Percentiles rank a stretch among this genome's conserved stretches.
phyloP scores from a whole-genome alignment of 805 yeast species.

The Tanozyma kutaoensis region DNA sequence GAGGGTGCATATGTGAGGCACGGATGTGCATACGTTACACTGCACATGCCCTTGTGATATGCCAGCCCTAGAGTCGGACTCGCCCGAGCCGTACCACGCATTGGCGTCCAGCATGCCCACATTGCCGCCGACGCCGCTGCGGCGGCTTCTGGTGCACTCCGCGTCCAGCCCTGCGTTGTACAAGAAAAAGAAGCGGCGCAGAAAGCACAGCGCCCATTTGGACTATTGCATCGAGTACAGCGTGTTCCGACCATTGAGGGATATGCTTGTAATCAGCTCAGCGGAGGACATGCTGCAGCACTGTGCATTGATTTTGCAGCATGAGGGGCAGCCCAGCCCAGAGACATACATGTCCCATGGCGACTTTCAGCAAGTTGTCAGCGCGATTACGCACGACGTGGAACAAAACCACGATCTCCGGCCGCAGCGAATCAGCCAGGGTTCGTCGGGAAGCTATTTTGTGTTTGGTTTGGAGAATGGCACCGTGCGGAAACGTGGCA shows the following conservation, averaged over 20 bases:
- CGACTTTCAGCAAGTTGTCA: constrained; percentile 26
- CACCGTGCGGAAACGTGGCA: constrained; percentile 28
- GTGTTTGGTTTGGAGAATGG: constrained; percentile 11
- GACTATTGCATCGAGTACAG: constrained; percentile 38
- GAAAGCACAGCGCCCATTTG: constrained; percentile 1
- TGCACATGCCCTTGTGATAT: too few relatives aligned
- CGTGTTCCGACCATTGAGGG: constrained; percentile 30
- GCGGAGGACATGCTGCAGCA: constrained; percentile 8
- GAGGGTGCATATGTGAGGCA: too few relatives aligned
- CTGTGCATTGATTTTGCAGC: constrained; percentile 1
- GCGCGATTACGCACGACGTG: constrained; percentile 33
- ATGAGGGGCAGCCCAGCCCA: constrained; percentile 10
- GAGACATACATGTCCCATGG: constrained; percentile 8
- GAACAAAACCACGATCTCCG: constrained; percentile 19
- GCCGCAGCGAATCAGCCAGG: constrained; percentile 45
- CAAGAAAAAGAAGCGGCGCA: constrained; percentile 4
- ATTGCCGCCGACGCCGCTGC: too few relatives aligned
- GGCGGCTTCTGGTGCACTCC: too few relatives aligned
- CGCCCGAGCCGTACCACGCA: too few relatives aligned
- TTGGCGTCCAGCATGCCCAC: too few relatives aligned
- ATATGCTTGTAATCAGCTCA: constrained; percentile 5
- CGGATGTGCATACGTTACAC: too few relatives aligned
- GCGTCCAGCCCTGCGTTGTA: too few relatives aligned
- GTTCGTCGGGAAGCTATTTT: constrained; percentile 64
- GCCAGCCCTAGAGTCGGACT: too few relatives aligned